Evolutionary conservation across 1,139 yeast genomes (phyloP), one percentile per base, ranked within the genome.

Genomic region (Keqinozyma sinolaborantium): DNA sequence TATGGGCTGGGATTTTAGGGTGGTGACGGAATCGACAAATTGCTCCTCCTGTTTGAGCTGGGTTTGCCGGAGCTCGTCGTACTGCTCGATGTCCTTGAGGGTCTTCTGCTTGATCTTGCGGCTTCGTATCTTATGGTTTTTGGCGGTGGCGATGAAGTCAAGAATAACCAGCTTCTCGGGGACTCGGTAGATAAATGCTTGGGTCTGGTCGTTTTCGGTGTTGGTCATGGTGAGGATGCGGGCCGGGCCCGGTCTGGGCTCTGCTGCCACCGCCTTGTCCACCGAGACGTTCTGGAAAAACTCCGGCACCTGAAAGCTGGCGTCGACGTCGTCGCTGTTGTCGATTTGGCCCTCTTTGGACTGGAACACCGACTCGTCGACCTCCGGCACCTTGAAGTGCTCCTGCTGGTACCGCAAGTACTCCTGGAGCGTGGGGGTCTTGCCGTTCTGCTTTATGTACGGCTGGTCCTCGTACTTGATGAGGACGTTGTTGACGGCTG

Each of bases 131-230:
- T 49, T 51, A 20, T 63, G 58, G 12, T 65, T 56, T 32, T 64
- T 70, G 1, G 60, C 58, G 25, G 60, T 67, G 29, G 77, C 77
- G 23, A 85, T 55, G 50, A 92, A 92, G 53, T 90, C 95, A 20
- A 88, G 58, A 29, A 83, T 59, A 4, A 92, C 69, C 47, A 87
- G 83, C 29, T 70, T 70, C 44, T 87, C 95, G 0, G 88, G 85
- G 2, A 88, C 48, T 36, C 83, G 62, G 52, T 79, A 83, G 1
- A 83, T 67, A 31, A 76, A 67, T 21, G 76, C 70, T n/a, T 43
- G 44, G 14, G 42, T 36, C 14, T 48, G 50, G 26, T 72, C 67
- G 15, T 39, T 44, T 24, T 42, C 47, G n/a, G 47, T 44, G 24
- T 45, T 44, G 2, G 64, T 51, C 42, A 70, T 56, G 21, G 70